These are phyloP conservation scores for Leccinum uliginosum DNA, from an alignment of 768 basidiomycete genomes.

Conservation along the genomic window DNA sequence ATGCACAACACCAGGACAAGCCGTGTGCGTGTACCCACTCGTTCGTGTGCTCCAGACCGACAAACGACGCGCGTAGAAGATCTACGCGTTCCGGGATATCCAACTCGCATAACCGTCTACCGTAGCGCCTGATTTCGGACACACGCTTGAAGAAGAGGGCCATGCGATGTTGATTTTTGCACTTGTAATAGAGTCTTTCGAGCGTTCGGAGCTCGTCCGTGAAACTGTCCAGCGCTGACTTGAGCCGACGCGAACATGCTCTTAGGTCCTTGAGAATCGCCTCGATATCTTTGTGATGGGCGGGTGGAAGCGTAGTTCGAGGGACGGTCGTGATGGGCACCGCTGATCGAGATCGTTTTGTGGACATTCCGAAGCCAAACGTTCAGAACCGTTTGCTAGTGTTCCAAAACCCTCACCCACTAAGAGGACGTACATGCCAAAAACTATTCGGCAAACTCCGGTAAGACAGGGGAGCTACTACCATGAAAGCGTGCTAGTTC, in stretches of 20 bases:
- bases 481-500: no score
- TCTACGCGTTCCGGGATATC: conserved; percentile 21
- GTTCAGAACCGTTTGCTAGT: no score
- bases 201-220: conserved; percentile 43
- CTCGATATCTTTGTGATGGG: conserved; percentile 43
- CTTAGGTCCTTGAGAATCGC: conserved; percentile 59
- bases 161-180: conserved; percentile 60
- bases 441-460: no score
- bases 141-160: conserved; percentile 62
- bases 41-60: conserved; percentile 23
- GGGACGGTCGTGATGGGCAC: conserved; percentile 12
- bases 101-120: conserved; percentile 17
- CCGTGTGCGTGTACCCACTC: conserved; percentile 16
- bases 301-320: conserved; percentile 16
- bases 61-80: conserved; percentile 25
- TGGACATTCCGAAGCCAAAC: background rate
- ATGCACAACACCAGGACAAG: background rate
- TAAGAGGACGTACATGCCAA: no score
- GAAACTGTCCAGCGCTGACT: conserved; percentile 32
- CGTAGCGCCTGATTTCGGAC: conserved; percentile 52
- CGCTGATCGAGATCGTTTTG: conserved; percentile 5
- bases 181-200: conserved; percentile 70
- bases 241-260: conserved; percentile 47
- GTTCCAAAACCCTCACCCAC: no score
- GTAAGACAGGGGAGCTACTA: no score